These are phyloP conservation scores for Ceriops decandra DNA, from an alignment of 345 rosid genomes.

Conservation along the genomic window DNA sequence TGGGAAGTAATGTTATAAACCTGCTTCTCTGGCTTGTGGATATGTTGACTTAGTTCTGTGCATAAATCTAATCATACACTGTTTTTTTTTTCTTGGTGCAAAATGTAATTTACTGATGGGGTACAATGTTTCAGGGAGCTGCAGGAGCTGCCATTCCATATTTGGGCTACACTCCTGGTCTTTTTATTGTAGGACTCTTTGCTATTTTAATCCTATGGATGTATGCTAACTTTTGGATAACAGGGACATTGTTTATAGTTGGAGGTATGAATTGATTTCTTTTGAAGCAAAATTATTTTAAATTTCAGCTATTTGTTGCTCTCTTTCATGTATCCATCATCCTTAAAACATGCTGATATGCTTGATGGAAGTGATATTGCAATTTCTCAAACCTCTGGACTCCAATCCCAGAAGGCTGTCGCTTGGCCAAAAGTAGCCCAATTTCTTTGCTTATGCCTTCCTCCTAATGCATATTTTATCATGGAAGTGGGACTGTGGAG, in stretches of 20 bases:
- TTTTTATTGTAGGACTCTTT: conserved; percentile 82
- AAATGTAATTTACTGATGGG: neutral
- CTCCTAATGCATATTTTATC: too few species aligned
- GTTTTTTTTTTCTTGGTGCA: too few species aligned
- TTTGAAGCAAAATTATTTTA: conserved; percentile 1
- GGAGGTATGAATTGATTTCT: conserved; percentile 65
- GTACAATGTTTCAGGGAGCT: conserved; percentile 60
- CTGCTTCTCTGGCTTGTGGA: neutral
- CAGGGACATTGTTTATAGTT: conserved; percentile 81
- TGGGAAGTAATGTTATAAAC: too few species aligned
- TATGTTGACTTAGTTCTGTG: neutral
- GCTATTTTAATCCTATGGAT: conserved; percentile 88
- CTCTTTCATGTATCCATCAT: neutral
- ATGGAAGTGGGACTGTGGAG: too few species aligned
- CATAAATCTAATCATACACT: neutral
- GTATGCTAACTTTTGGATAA: conserved; percentile 98
- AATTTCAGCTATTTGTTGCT: neutral
- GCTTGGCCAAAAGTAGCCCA: neutral
- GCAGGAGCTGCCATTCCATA: conserved; percentile 80
- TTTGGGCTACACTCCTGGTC: conserved; percentile 94
- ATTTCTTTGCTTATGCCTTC: too few species aligned
- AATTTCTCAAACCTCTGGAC: neutral
- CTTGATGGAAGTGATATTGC: neutral
- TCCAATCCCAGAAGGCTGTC: neutral
- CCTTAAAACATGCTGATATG: neutral